phyloP scores from a whole-genome alignment of 768 basidiomycete genomes.

The Neoboletus subvelutipes region DNA sequence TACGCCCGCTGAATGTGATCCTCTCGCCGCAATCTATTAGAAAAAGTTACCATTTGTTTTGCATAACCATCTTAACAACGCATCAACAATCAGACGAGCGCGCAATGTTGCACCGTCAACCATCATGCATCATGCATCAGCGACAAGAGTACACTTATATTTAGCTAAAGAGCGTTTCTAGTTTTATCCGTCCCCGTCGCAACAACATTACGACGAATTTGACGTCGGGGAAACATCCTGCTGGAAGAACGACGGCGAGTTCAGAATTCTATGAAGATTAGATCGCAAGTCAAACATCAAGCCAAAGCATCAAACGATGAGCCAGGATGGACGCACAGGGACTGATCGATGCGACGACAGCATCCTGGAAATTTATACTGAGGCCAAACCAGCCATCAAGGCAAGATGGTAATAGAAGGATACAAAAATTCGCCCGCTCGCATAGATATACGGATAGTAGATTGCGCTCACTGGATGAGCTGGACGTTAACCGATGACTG shows the following conservation, averaged over 20 bases:
- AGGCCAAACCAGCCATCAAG: constrained; percentile 4
- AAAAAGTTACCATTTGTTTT: not conserved
- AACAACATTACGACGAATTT: not conserved
- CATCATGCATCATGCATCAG: too few species aligned
- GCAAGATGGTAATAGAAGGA: constrained; percentile 4
- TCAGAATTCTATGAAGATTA: constrained; percentile 4
- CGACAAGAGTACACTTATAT: constrained; percentile 14
- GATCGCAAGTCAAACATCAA: constrained; percentile 1
- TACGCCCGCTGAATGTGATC: not conserved
- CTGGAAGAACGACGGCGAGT: not conserved
- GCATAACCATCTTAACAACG: constrained; percentile 13
- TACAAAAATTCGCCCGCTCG: constrained; percentile 19
- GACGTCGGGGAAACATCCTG: not conserved
- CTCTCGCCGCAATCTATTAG: too few species aligned
- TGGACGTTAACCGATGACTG: constrained; percentile 13
- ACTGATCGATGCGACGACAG: constrained; percentile 7
- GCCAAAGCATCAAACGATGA: not conserved
- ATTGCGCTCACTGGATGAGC: constrained; percentile 16
- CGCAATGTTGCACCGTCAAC: not conserved
- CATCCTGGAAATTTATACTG: not conserved
- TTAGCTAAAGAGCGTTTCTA: constrained; percentile 8
- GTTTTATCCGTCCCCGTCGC: constrained; percentile 2
- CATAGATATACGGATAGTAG: constrained; percentile 13
- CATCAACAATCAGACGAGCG: constrained; percentile 2
- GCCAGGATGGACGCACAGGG: constrained; percentile 16